These are phyloP conservation scores for Elsinoe necatrix DNA, from an alignment of 2,329 filamentous ascomycete genomes.

Conservation along the genomic window DNA sequence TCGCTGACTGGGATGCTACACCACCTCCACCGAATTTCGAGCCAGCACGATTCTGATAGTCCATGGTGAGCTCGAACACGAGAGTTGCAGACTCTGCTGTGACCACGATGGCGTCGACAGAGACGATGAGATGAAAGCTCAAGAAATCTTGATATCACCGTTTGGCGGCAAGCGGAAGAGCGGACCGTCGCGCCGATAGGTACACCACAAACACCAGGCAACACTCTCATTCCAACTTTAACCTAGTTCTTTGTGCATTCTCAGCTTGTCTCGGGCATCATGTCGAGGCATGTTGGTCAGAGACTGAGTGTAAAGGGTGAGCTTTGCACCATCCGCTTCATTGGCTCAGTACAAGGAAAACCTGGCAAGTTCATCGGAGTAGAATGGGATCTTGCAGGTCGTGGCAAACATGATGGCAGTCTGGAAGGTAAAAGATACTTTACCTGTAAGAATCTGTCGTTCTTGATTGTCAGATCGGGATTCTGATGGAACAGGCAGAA, in stretches of 20 bases:
- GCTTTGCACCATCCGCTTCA: constrained; percentile 76
- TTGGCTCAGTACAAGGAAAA: constrained; percentile 68
- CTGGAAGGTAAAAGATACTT: constrained; percentile 77
- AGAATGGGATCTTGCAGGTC: constrained; percentile 83
- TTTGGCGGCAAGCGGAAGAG: not conserved
- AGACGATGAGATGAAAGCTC: not conserved
- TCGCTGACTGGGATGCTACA: constrained; percentile 85
- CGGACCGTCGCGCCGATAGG: not conserved
- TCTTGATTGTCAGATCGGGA: not conserved
- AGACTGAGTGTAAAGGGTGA: constrained; percentile 70
- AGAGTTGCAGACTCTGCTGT: not conserved
- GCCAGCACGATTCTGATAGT: constrained; percentile 77
- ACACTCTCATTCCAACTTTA: not conserved
- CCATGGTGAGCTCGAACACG: constrained; percentile 31
- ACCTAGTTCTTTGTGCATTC: not conserved
- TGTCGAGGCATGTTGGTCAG: constrained; percentile 50
- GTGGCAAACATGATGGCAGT: constrained; percentile 86
- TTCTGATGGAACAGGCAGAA: not conserved
- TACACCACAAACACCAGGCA: not conserved
- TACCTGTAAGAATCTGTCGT: constrained; percentile 49
- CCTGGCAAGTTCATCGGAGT: constrained; percentile 81
- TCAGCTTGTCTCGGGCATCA: not conserved
- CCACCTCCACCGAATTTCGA: constrained; percentile 97
- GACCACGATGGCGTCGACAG: not conserved
- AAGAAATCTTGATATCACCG: not conserved